Conservation (phyloP, 495 filamentous ascomycete genomes). For the Xylaria grammica region DNA sequence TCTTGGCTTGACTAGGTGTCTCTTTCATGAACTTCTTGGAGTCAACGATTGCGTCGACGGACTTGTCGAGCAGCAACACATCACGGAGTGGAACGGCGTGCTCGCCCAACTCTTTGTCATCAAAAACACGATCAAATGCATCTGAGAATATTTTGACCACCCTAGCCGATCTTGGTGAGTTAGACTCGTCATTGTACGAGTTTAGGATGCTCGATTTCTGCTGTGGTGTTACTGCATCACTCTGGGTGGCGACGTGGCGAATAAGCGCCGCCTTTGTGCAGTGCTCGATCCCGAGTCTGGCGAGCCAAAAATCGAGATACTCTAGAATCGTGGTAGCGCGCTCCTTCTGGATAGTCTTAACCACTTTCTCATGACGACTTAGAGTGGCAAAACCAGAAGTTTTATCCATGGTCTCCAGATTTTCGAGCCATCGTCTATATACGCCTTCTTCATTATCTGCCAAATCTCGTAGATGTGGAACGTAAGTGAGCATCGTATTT, state of each 20-base stretch:
- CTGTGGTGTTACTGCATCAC: slow-evolving; percentile 50
- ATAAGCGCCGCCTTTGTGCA: slow-evolving; percentile 51
- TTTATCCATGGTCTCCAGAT: slow-evolving; percentile 55
- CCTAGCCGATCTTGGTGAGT: slow-evolving; percentile 40
- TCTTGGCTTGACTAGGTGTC: slow-evolving; percentile 40
- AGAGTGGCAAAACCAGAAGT: slow-evolving; percentile 53
- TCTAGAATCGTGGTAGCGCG: slow-evolving; percentile 47
- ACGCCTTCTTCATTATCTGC: slow-evolving; percentile 50
- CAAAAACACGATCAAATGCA: slow-evolving; percentile 52
- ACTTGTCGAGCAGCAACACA: slow-evolving; percentile 50
- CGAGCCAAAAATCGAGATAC: slow-evolving; percentile 52
- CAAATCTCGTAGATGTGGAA: slow-evolving; percentile 53
- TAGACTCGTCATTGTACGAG: slow-evolving; percentile 40
- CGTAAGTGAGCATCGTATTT: slow-evolving; percentile 55
- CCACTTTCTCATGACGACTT: slow-evolving; percentile 44
- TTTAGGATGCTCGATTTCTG: slow-evolving; percentile 49
- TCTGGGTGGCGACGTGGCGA: slow-evolving; percentile 48
- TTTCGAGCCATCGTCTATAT: slow-evolving; percentile 52
- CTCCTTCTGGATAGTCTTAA: slow-evolving; percentile 48
- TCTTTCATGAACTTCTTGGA: slow-evolving; percentile 52
- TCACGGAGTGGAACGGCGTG: slow-evolving; percentile 45
- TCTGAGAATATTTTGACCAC: slow-evolving; percentile 47
- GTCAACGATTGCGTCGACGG: slow-evolving; percentile 49
- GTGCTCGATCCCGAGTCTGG: slow-evolving; percentile 45
- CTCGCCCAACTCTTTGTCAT: slow-evolving; percentile 30